These are phyloP conservation scores for Psidium guajava DNA, from an alignment of 345 rosid species.

Conservation along the genomic window DNA sequence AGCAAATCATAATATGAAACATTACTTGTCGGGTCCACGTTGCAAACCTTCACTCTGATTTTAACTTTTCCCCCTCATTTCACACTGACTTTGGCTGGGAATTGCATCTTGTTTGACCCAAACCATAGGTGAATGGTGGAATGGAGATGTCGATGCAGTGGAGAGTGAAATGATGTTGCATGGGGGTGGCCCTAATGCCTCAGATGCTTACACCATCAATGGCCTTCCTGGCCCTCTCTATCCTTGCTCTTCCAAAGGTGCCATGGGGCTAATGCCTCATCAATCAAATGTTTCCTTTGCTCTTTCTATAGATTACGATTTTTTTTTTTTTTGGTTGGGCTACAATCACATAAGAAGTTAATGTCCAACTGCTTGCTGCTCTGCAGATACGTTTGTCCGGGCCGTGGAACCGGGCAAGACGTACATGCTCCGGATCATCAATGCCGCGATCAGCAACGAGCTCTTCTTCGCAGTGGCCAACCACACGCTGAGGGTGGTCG, in stretches of 20 bases:
- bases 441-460: slow-evolving; percentile 51
- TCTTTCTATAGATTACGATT: background rate
- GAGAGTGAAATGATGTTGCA: slow-evolving; percentile 25
- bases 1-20: background rate
- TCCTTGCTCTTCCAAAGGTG: slow-evolving; percentile 52
- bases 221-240: slow-evolving; percentile 66
- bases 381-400: slow-evolving; percentile 35
- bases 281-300: background rate
- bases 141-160: slow-evolving; percentile 32
- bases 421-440: slow-evolving; percentile 51
- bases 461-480: slow-evolving; percentile 49
- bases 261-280: background rate
- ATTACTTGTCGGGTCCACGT: background rate
- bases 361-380: background rate
- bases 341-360: no score
- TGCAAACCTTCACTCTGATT: background rate
- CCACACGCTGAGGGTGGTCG: slow-evolving; percentile 47
- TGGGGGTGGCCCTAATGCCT: slow-evolving; percentile 35
- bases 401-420: slow-evolving; percentile 43
- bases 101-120: background rate
- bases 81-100: background rate
- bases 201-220: slow-evolving; percentile 56
- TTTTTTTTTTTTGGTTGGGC: no score
- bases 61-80: background rate
- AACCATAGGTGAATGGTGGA: slow-evolving; percentile 63